These are phyloP conservation scores for Fusarium oligoseptatum DNA, from an alignment of 2,329 filamentous ascomycete species.

Conservation along the genomic window DNA sequence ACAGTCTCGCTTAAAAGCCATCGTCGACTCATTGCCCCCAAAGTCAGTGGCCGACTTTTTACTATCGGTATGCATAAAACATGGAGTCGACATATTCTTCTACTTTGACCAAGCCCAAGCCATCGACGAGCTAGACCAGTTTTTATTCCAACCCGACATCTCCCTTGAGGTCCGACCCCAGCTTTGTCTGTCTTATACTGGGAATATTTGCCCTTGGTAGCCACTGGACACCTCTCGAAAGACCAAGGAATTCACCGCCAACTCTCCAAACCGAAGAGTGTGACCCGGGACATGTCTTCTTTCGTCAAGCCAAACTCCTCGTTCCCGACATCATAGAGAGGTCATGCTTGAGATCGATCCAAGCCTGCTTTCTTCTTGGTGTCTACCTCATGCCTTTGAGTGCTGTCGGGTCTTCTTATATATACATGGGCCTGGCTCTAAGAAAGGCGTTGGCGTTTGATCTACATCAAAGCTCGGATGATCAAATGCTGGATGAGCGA, in stretches of 20 bases:
- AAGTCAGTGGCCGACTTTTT: constrained; percentile 47
- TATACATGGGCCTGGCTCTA: constrained; percentile 49
- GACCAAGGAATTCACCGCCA: constrained; percentile 26
- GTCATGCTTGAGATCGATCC: constrained; percentile 49
- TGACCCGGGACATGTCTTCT: constrained; percentile 51
- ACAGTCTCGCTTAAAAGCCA: constrained; percentile 35
- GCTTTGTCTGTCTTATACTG: constrained; percentile 46
- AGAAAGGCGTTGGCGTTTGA: constrained; percentile 48
- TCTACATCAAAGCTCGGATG: constrained; percentile 46
- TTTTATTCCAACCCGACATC: constrained; percentile 44
- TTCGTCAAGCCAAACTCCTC: constrained; percentile 45
- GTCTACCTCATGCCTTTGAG: constrained; percentile 53
- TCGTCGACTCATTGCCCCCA: constrained; percentile 45
- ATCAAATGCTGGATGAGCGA: constrained; percentile 31
- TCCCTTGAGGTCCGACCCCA: constrained; percentile 36
- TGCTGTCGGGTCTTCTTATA: constrained; percentile 51
- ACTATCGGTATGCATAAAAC: constrained; percentile 46
- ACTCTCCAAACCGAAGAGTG: constrained; percentile 7
- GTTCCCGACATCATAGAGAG: constrained; percentile 53
- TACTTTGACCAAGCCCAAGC: constrained; percentile 49
- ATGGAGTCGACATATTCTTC: constrained; percentile 47
- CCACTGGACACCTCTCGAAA: constrained; percentile 51
- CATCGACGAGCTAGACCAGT: constrained; percentile 40
- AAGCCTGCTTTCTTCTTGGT: constrained; percentile 50
- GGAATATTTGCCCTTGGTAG: constrained; percentile 50